phyloP scores from a whole-genome alignment of 257 asterid genomes.

The Perilla frutescens region DNA sequence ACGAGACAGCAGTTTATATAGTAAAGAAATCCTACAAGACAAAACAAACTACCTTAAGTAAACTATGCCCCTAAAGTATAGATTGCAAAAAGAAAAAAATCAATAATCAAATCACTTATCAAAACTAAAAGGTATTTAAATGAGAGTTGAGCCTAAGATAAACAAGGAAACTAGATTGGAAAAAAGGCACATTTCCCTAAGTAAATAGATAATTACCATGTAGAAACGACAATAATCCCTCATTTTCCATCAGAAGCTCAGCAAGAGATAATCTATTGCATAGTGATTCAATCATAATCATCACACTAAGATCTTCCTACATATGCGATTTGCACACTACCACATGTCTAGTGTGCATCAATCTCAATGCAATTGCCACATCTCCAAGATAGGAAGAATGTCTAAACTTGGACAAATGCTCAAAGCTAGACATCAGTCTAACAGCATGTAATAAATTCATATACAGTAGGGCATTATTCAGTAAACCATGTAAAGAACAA shows the following conservation, averaged over 20 bases:
- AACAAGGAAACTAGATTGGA: background rate
- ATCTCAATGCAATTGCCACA: background rate
- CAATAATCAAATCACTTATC: background rate
- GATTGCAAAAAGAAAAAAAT: too few species aligned
- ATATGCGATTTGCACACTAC: background rate
- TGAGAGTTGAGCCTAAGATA: background rate
- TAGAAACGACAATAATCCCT: slow-evolving; percentile 12
- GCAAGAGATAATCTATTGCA: background rate
- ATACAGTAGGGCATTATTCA: slow-evolving; percentile 1
- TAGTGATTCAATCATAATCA: slow-evolving; percentile 2
- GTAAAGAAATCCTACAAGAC: background rate
- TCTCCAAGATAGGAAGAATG: background rate
- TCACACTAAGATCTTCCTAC: background rate
- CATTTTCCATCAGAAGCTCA: slow-evolving; percentile 9
- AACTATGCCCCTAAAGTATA: background rate
- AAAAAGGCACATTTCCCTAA: background rate
- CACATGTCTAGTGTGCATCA: background rate
- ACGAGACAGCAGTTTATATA: background rate
- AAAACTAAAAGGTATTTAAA: background rate
- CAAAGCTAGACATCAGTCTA: slow-evolving; percentile 12
- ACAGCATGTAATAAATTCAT: background rate
- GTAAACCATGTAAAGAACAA: background rate
- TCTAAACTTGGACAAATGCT: background rate
- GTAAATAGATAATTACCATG: background rate
- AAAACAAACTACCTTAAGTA: background rate